Evolutionary conservation across 495 filamentous ascomycete genomes (phyloP), one percentile per base, ranked within the genome.

Genomic region (Podospora tetraspora): DNA sequence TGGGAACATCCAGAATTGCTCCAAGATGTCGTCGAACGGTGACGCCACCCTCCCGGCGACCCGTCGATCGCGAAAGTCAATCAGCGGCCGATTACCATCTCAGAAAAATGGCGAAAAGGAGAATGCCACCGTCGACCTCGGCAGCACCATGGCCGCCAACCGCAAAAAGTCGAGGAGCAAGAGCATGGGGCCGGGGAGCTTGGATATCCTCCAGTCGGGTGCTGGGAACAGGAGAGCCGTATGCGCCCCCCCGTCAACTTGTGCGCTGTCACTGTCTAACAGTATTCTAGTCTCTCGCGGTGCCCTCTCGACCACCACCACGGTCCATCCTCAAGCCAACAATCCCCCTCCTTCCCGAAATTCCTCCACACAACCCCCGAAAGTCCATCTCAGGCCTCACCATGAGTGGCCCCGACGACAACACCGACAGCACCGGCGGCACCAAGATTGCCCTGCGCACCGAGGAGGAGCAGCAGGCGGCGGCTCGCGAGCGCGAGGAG

Each of bases 161-260:
- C 83, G 82, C 61, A 92, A 90, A 78, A 96, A 96, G 79, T 91
- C 89, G 37, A 87, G 95, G 62, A 97, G 95, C 77, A 97, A 97
- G 79, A 97, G 93, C 76, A 87, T 99, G 69, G 95, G 95, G 2
- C 94, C 94, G 24, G 95, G 93, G 23, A 92, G 94, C 63, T 79
- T 97, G 34, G 93, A 93, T 81, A 88, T 87, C 63, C 83, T 96
- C 57, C 92, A 92, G 76, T 84, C 89, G 69, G 88, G 87, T 23
- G 87, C 83, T 74, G 94, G 92, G 13, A 97, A 97, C 77, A 82
- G 91, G 68, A 87, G 91, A 78, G 90, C 91, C 81, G 92, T 93
- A 87, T 69, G 77, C 75, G 59, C n/a, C 59, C 64, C 24, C n/a
- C 30, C 66, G 69, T 61, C 29, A 19, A 61, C 24, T n/a, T 21